Percentiles rank a stretch among this genome's conserved stretches.
Evolutionary conservation across 2,329 filamentous ascomycete species (phyloP).

Genomic region (Cladosporium sp.): DNA sequence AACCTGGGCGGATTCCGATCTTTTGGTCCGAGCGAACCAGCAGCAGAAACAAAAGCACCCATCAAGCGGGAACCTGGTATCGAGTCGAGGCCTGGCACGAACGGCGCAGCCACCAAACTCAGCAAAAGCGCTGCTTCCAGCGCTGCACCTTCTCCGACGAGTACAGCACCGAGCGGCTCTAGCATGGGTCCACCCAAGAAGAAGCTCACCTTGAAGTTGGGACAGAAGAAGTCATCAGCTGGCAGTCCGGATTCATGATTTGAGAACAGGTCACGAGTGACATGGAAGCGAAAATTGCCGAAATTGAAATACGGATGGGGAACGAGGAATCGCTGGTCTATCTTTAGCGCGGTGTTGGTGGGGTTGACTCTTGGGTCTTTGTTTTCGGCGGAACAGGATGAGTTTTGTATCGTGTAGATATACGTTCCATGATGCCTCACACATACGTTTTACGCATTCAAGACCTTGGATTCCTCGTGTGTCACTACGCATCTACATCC

Average conservation of each 20-base stretch:
- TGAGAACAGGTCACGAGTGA: no score
- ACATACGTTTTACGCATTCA: no score
- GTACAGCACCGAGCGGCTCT: neutral
- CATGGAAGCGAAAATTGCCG: no score
- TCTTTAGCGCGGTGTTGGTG: conserved; percentile 7
- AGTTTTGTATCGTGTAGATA: neutral
- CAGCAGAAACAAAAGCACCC: neutral
- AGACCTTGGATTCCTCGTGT: no score
- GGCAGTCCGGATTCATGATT: neutral
- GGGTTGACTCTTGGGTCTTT: neutral
- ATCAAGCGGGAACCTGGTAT: neutral
- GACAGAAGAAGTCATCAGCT: conserved; percentile 11
- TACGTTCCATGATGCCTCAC: neutral
- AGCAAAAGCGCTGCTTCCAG: conserved; percentile 9
- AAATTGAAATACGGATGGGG: neutral
- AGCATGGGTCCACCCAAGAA: conserved; percentile 19
- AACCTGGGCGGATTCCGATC: conserved; percentile 26
- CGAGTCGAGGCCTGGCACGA: neutral
- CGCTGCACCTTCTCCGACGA: conserved; percentile 4
- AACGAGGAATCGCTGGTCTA: neutral
- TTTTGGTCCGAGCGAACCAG: conserved; percentile 14
- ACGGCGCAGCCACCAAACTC: neutral
- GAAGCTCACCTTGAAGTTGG: conserved; percentile 25
- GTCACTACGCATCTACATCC: neutral
- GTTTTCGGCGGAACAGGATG: neutral